Evolutionary conservation across 495 filamentous ascomycete species (phyloP).

Genomic region (Aspergillus sclerotioniger): DNA sequence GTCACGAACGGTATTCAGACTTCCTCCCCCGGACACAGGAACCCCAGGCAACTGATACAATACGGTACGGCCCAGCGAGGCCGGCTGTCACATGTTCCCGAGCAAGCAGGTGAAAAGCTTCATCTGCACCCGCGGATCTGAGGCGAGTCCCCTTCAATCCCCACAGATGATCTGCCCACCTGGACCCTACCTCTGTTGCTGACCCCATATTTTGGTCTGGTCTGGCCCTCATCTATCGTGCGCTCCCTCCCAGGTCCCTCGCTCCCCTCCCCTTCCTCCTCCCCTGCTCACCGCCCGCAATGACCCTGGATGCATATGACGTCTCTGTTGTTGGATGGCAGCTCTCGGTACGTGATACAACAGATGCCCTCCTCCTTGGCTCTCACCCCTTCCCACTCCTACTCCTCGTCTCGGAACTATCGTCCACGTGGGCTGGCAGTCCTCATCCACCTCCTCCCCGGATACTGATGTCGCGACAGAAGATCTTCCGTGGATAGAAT

Average conservation of each 20-base stretch:
- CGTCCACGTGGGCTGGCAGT: background rate
- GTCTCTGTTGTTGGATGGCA: conserved; percentile 61
- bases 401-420: background rate
- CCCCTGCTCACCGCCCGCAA: conserved; percentile 26
- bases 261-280: conserved; percentile 9
- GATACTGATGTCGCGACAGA: conserved; percentile 28
- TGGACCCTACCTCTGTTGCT: conserved; percentile 8
- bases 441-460: background rate
- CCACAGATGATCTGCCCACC: conserved; percentile 12
- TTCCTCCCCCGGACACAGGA: too few relatives aligned
- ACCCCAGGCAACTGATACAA: background rate
- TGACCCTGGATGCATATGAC: conserved; percentile 36
- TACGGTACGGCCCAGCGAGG: background rate
- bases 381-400: conserved; percentile 3
- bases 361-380: conserved; percentile 5
- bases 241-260: conserved; percentile 8
- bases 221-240: conserved; percentile 9
- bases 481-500: conserved; percentile 66
- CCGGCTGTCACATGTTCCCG: conserved; percentile 22
- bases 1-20: too few relatives aligned
- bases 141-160: background rate
- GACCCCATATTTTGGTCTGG: conserved; percentile 8
- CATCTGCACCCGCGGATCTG: conserved; percentile 16
- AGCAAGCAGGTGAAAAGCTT: conserved; percentile 21
- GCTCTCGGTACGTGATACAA: conserved; percentile 51